Percentiles rank a stretch among this genome's conserved stretches.
These are phyloP conservation scores for Santalum album DNA, from an alignment of 164 flowering plant genomes.

Conservation along the genomic window DNA sequence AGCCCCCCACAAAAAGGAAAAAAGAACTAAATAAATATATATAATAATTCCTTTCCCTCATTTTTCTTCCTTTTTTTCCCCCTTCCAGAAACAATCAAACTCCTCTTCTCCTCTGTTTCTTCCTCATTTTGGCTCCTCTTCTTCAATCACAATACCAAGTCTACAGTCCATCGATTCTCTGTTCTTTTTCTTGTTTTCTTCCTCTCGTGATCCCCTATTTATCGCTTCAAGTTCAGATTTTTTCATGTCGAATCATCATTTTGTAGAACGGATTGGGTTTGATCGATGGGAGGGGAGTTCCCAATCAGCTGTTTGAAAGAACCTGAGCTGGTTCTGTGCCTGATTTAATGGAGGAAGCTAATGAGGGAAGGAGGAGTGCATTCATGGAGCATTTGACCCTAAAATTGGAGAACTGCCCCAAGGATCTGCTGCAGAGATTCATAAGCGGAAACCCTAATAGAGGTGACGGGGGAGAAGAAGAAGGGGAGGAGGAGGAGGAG, in stretches of 20 bases:
- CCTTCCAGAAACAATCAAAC: too few species aligned
- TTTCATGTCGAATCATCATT: too few species aligned
- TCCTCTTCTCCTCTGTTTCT: too few species aligned
- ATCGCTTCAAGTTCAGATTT: not conserved
- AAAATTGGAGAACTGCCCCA: constrained; percentile 35
- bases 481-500: constrained; percentile 16
- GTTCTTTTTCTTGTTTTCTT: too few species aligned
- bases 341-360: constrained; percentile 25
- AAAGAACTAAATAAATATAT: too few species aligned
- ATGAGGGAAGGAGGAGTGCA: constrained; percentile 15
- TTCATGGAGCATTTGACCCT: constrained; percentile 25
- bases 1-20: too few species aligned
- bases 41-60: too few species aligned
- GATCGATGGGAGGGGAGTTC: not conserved
- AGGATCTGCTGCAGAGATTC: constrained; percentile 74
- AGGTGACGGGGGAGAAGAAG: not conserved
- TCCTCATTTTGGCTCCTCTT: too few species aligned
- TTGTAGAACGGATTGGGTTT: too few species aligned
- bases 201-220: not conserved
- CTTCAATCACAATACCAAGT: too few species aligned
- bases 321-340: not conserved
- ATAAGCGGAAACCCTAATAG: constrained; percentile 9
- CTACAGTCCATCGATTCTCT: too few species aligned
- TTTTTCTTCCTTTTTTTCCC: too few species aligned
- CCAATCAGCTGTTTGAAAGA: not conserved